These are phyloP conservation scores for Sphagnum magellanicum DNA, from an alignment of 228 moss, liverwort and hornwort species.

Conservation along the genomic window DNA sequence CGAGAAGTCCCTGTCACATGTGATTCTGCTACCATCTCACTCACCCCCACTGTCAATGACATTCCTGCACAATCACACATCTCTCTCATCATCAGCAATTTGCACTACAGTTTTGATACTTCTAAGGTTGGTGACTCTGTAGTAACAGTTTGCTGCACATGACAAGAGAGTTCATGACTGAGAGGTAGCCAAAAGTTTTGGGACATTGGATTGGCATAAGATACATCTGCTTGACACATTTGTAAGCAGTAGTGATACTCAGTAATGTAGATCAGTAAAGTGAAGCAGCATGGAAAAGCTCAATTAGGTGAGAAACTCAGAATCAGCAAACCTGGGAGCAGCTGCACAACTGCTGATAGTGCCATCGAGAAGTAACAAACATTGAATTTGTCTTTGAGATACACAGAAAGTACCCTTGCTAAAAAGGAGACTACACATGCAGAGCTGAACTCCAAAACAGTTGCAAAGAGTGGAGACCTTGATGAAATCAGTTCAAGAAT, in stretches of 20 bases:
- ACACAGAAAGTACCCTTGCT: conserved; percentile 37
- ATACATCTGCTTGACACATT: background rate
- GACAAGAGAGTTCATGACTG: background rate
- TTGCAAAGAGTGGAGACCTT: conserved; percentile 49
- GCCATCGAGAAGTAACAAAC: conserved; percentile 77
- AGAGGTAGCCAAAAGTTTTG: background rate
- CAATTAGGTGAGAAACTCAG: too few relatives aligned
- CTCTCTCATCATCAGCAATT: too few relatives aligned
- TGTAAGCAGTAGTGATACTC: background rate
- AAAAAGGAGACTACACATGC: conserved; percentile 61
- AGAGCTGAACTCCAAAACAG: conserved; percentile 55
- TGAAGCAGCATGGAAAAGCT: background rate
- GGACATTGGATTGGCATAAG: background rate
- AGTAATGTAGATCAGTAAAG: background rate
- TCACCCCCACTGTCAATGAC: conserved; percentile 74
- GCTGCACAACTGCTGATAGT: conserved; percentile 71
- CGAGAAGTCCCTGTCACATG: conserved; percentile 77
- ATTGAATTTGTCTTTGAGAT: conserved; percentile 19
- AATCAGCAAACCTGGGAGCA: conserved; percentile 52
- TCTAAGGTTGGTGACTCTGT: too few relatives aligned
- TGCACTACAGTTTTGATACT: too few relatives aligned
- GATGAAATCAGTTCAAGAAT: conserved; percentile 56
- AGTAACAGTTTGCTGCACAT: too few relatives aligned
- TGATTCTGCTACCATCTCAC: conserved; percentile 90
- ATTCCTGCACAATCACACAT: conserved; percentile 33